Conservation (phyloP, 768 basidiomycete genomes). For the Ramaria sp. region DNA sequence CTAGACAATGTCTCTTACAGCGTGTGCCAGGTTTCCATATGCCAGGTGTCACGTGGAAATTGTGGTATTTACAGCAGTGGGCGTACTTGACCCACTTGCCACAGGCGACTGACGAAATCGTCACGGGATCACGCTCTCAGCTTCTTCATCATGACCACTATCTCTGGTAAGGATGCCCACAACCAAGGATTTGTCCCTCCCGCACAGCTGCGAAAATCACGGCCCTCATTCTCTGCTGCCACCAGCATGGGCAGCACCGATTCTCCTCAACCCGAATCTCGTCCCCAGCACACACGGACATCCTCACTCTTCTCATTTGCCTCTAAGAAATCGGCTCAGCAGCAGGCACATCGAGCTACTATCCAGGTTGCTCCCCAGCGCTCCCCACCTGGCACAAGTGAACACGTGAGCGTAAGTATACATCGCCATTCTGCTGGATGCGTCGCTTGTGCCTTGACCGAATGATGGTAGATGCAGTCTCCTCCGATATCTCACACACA, state of each 20-base stretch:
- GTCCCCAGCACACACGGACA: not conserved
- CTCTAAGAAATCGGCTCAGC: constrained; percentile 4
- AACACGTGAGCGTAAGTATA: not conserved
- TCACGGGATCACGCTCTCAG: not conserved
- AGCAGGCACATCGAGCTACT: not conserved
- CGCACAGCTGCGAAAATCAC: not conserved
- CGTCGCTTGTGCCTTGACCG: not conserved
- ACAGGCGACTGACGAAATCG: not conserved
- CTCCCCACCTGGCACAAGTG: not conserved
- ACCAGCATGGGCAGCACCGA: not conserved
- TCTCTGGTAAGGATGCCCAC: not conserved
- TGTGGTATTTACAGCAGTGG: no score
- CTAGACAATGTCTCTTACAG: not conserved
- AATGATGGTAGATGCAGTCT: not conserved
- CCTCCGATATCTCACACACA: not conserved
- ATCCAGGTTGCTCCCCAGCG: not conserved
- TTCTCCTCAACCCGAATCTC: not conserved
- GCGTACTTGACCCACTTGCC: not conserved
- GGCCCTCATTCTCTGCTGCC: not conserved
- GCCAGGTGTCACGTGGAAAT: no score
- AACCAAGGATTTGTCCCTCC: not conserved
- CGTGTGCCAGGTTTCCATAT: not conserved
- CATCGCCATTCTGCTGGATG: not conserved
- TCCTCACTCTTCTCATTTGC: not conserved
- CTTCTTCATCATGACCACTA: not conserved